These are phyloP conservation scores for Suillus clintonianus DNA, from an alignment of 768 basidiomycete species.

Conservation along the genomic window DNA sequence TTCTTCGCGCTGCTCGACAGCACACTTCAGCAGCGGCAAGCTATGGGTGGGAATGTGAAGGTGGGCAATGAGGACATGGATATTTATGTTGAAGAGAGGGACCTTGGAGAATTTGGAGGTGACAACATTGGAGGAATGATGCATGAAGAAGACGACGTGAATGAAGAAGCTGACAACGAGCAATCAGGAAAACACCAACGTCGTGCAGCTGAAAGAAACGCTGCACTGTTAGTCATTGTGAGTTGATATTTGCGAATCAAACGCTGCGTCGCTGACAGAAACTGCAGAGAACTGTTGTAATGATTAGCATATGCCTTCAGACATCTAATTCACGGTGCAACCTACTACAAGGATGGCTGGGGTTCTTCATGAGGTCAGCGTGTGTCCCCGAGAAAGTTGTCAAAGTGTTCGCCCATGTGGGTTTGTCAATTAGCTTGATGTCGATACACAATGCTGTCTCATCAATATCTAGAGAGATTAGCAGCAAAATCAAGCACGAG, in stretches of 20 bases:
- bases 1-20: background rate
- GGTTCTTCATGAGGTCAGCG: conserved; percentile 23
- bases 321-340: conserved; percentile 31
- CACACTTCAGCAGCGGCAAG: background rate
- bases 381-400: conserved; percentile 29
- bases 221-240: no score
- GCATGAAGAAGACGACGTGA: no score
- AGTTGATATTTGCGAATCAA: no score
- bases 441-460: conserved; percentile 24
- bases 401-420: conserved; percentile 31
- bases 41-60: background rate
- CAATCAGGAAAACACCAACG: no score
- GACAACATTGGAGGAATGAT: background rate
- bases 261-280: no score
- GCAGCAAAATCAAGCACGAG: conserved; percentile 14
- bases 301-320: conserved; percentile 20
- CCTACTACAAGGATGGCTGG: conserved; percentile 11
- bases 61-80: background rate
- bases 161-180: no score
- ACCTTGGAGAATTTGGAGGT: background rate
- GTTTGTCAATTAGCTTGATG: conserved; percentile 30
- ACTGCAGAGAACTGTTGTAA: conserved; percentile 13
- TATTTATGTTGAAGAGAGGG: background rate
- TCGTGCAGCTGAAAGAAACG: no score
- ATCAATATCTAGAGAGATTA: conserved; percentile 28